Evolutionary conservation across 768 basidiomycete species (phyloP).

Genomic region (Pleurotus ostreatus): DNA sequence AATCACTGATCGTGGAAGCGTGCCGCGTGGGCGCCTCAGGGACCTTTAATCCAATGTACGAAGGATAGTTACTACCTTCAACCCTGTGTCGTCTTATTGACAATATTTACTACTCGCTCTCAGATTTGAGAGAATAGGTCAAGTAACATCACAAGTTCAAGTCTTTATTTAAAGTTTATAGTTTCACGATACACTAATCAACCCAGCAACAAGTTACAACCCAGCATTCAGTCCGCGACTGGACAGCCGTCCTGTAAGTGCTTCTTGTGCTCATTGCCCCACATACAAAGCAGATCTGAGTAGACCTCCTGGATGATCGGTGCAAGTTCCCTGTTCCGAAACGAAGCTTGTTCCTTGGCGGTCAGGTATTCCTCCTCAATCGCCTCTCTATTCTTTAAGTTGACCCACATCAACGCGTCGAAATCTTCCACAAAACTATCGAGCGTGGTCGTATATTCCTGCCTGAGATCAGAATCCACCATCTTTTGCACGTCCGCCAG

Average conservation of each 20-base stretch:
- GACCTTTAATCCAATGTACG: no score
- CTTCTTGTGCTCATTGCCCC: neutral
- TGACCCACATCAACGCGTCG: conserved; percentile 1
- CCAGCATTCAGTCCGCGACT: no score
- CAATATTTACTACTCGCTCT: no score
- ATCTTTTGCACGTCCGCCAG: neutral
- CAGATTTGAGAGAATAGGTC: no score
- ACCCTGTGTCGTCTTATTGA: no score
- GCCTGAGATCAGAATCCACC: neutral
- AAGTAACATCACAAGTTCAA: no score
- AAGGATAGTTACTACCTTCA: no score
- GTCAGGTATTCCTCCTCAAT: neutral
- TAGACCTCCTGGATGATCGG: neutral
- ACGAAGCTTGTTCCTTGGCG: neutral
- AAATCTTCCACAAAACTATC: conserved; percentile 5
- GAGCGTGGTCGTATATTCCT: conserved; percentile 1
- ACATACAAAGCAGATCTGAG: neutral
- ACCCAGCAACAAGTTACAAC: no score
- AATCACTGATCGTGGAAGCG: no score
- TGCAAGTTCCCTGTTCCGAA: neutral
- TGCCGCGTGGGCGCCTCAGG: no score
- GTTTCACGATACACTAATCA: no score
- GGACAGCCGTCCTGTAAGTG: neutral
- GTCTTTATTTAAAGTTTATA: no score
- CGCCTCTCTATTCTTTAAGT: neutral